Base-by-base conservation (phyloP, 164 flowering plant species). In the Piper betle region DNA sequence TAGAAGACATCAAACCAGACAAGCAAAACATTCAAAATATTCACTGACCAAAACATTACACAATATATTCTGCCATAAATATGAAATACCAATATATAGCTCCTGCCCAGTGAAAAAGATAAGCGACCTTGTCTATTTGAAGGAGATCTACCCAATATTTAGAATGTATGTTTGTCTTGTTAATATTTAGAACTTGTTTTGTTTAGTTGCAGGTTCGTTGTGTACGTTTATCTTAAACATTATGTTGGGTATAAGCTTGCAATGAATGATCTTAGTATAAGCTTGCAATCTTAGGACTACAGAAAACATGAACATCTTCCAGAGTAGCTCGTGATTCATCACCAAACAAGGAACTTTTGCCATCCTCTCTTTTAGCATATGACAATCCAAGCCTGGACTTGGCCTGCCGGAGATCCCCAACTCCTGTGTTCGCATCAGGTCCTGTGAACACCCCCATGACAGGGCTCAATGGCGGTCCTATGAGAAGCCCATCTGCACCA, bases 391-490 rank as follows among this genome's bases (percentile, higher is more conserved):
- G 61, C 64, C 98, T 82, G 12, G 98, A 89, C 73, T 81, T 89
- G 2, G 85, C 96, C 67, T 84, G 93, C 68, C 87, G 84, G 38
- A 89, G 70, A 62, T 93, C 86, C 25, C 96, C 98, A 10, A 86
- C 57, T 0, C 96, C 96, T 0, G 93, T 84, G 64, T 80, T 89
- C 0, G 97, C 76, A 69, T 87, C 97, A 2, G 97, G 96, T 52
- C 97, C 98, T 0, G 97, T 80, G 52, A 93, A 93, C 39, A 84
- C 88, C 0, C 96, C 96, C 97, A 87, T 89, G 1, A 92, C 97
- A 0, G 96, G 91, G 2, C 91, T 85, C 18, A 87, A 66, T 10
- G 98, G 96, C 0, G 98, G 91, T 18, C 98, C 98, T 10, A 89
- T 89, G 53, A 92, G 86, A 15, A 89, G 80, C 59, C 98, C 98